Percentiles rank a stretch among this genome's conserved stretches.
Evolutionary conservation across 768 basidiomycete genomes (phyloP).

Genomic region (Suillus cothurnatus): DNA sequence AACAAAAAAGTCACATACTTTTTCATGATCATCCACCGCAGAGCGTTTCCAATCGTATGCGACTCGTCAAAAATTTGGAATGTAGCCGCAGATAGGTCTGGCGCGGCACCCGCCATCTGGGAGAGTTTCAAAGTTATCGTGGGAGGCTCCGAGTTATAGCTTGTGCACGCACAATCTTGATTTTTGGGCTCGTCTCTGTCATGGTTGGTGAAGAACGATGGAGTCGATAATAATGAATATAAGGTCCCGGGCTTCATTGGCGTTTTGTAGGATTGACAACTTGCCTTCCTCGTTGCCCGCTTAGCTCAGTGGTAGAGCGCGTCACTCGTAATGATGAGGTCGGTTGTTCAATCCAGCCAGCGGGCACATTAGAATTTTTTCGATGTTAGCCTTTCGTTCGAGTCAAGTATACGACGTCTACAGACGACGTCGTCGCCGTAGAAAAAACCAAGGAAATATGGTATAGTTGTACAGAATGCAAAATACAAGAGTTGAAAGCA

Average conservation of each 20-base stretch:
- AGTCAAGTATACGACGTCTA: too few species aligned
- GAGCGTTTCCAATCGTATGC: conserved; percentile 74
- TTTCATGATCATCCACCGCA: conserved; percentile 99
- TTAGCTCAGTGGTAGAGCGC: conserved; percentile 39
- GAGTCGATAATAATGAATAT: neutral
- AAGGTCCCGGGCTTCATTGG: neutral
- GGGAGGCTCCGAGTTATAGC: neutral
- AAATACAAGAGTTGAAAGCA: conserved; percentile 9
- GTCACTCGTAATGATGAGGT: conserved; percentile 43
- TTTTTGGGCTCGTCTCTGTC: conserved; percentile 32
- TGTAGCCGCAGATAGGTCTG: conserved; percentile 86
- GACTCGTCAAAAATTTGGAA: conserved; percentile 45
- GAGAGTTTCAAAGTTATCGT: conserved; percentile 11
- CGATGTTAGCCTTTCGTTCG: neutral
- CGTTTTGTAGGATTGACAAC: neutral
- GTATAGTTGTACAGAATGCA: conserved; percentile 13
- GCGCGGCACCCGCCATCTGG: conserved; percentile 81
- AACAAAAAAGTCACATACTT: conserved; percentile 61
- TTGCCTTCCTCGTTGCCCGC: conserved; percentile 1
- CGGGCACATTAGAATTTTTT: conserved; percentile 30
- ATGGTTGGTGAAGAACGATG: conserved; percentile 17
- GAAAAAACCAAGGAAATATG: conserved; percentile 5
- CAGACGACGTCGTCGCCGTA: too few species aligned
- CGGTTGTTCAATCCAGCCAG: conserved; percentile 49
- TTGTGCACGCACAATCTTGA: conserved; percentile 29